Base-by-base conservation (phyloP, 2,329 filamentous ascomycete genomes). In the Beauveria varroae region DNA sequence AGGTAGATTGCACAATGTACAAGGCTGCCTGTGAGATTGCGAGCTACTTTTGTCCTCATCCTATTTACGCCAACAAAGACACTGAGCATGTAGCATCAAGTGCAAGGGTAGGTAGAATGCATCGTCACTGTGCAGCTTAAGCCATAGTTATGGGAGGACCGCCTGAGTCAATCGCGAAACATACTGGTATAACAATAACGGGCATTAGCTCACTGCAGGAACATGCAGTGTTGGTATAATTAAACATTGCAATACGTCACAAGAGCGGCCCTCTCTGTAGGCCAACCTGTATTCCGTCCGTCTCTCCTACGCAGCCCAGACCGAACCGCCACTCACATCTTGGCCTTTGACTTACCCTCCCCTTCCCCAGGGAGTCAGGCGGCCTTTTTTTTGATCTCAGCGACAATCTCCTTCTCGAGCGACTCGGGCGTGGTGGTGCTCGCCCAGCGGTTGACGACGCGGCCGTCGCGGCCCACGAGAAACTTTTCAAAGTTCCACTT, bases 401-500 rank as follows among this genome's bases (percentile, higher is more conserved):
- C 85, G 69, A 91, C 73, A 67, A 97, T 93, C 4, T 82, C 76
- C 65, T 81, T 80, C 84, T 93, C 89, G 68, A 99, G 77, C 44
- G 77, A 76, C 78, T 93, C 91, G 1, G 95, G 95, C 81, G 93
- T 95, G 63, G 89, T 91, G 20, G 86, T 89, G 75, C 90, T 93
- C 40, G 91, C 90, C 91, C 92, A 99, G 66, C 95, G 81, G 30
- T 83, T 83, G 77, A 90, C 89, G 68, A 98, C 91, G 77, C 88
- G 83, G 28, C 95, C 95, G 75, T 98, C 91, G 64, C 85, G 84
- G 63, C 88, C 89, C 66, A 99, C 80, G 65, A 99, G 79, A 78
- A 97, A 99, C 85, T 99, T 99, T 77, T 99, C 95, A 80, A 98
- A 99, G 79, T 99, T 99, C 95, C 95, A 99, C 88, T 98, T 97